Conservation (phyloP, 169 alveolate species). For the Plasmodium gaboni region DNA sequence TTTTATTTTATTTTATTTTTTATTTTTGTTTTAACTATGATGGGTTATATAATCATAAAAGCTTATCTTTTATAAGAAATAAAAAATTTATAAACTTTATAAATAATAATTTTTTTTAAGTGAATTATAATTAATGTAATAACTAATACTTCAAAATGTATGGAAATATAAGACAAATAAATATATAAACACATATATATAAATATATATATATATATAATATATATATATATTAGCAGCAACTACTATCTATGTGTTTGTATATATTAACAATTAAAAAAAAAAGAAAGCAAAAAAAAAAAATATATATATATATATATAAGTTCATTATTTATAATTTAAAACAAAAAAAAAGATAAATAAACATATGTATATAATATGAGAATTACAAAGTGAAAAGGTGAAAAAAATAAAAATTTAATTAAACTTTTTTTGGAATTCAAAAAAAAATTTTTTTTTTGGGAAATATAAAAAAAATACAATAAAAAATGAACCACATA, state of each 20-base stretch:
- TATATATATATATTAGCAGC: too few species aligned
- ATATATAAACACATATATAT: too few species aligned
- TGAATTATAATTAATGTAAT: too few species aligned
- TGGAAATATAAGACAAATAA: too few species aligned
- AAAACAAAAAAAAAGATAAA: conserved; percentile 5
- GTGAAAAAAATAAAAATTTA: conserved; percentile 1
- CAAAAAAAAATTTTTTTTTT: neutral
- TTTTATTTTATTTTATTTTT: too few species aligned
- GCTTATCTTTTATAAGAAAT: neutral
- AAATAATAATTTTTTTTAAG: neutral
- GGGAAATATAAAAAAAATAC: neutral
- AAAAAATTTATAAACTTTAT: neutral
- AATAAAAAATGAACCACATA: neutral
- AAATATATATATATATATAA: too few species aligned
- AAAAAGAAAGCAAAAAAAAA: neutral
- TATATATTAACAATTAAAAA: neutral
- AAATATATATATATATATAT: neutral
- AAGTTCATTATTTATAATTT: conserved; percentile 1
- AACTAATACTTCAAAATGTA: too few species aligned
- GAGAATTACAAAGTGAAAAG: neutral
- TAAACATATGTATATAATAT: neutral
- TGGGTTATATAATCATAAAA: too few species aligned
- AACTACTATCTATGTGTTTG: neutral
- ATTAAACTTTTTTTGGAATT: neutral
- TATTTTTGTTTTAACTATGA: too few species aligned